These are phyloP conservation scores for Fagus crenata DNA, from an alignment of 306 rosid genomes.

Conservation along the genomic window DNA sequence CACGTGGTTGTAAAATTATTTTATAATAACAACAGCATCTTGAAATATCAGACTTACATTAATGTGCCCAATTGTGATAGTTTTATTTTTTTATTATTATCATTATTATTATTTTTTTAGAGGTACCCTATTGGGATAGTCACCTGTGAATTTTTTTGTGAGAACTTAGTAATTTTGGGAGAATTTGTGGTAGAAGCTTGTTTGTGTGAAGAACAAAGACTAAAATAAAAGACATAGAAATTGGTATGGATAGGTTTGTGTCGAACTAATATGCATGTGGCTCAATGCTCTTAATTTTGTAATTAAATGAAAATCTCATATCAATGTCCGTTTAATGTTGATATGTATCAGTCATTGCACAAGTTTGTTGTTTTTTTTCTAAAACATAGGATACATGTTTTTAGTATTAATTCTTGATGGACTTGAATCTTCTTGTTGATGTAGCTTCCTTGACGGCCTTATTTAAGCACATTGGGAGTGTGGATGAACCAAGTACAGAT, in stretches of 20 bases:
- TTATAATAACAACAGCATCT: not conserved
- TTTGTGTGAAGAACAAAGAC: not conserved
- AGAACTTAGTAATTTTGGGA: not conserved
- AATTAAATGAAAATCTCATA: not conserved
- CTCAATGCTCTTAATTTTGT: not conserved
- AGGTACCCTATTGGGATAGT: not conserved
- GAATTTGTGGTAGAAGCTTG: not conserved
- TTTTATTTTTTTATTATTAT: no score
- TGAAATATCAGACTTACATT: not conserved
- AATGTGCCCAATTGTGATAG: not conserved
- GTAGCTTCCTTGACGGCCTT: constrained; percentile 91
- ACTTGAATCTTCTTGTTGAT: constrained; percentile 33
- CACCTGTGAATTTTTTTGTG: not conserved
- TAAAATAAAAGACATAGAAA: not conserved
- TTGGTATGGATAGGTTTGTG: not conserved
- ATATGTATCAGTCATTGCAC: not conserved
- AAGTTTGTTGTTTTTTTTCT: not conserved
- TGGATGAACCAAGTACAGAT: constrained; percentile 72
- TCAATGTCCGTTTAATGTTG: not conserved
- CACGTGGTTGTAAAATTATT: not conserved
- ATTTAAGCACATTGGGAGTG: constrained; percentile 87
- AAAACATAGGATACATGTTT: not conserved
- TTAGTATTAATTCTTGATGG: not conserved
- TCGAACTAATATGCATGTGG: not conserved
- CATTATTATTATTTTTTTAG: no score